Evolutionary conservation across 305 asterid genomes (phyloP).

Genomic region (Solanum hybrid): DNA sequence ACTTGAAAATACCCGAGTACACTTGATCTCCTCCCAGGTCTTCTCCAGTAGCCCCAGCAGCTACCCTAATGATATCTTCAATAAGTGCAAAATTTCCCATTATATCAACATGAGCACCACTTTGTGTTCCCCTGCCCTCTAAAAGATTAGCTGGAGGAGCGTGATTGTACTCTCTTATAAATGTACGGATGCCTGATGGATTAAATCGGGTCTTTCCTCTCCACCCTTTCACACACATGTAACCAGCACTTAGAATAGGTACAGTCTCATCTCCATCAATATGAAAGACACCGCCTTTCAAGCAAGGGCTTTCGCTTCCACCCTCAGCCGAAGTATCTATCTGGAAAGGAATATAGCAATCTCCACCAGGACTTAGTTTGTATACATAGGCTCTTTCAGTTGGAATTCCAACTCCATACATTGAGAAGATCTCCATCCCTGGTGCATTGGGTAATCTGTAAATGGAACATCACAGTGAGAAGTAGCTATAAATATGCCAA

Average conservation of each 20-base stretch:
- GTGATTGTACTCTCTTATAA: slow-evolving; percentile 64
- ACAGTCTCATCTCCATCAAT: slow-evolving; percentile 86
- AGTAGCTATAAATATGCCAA: not conserved
- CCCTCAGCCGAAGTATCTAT: slow-evolving; percentile 75
- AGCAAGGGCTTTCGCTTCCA: slow-evolving; percentile 41
- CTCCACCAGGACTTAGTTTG: slow-evolving; percentile 50
- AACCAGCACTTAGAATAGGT: slow-evolving; percentile 77
- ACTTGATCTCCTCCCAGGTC: slow-evolving; percentile 76
- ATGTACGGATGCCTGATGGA: slow-evolving; percentile 63
- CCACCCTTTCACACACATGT: slow-evolving; percentile 77
- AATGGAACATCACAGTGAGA: not conserved
- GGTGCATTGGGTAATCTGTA: slow-evolving; percentile 74
- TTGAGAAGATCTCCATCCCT: slow-evolving; percentile 71
- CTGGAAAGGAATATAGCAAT: slow-evolving; percentile 74
- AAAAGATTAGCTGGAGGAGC: slow-evolving; percentile 64
- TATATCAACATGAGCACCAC: slow-evolving; percentile 87
- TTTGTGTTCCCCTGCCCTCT: slow-evolving; percentile 85
- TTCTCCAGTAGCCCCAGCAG: slow-evolving; percentile 78
- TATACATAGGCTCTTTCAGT: slow-evolving; percentile 77
- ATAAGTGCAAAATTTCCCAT: slow-evolving; percentile 80
- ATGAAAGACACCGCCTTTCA: slow-evolving; percentile 70
- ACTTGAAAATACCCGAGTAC: slow-evolving; percentile 60
- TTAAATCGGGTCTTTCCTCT: slow-evolving; percentile 74
- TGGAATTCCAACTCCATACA: slow-evolving; percentile 85
- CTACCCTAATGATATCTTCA: slow-evolving; percentile 69